Evolutionary conservation across 257 asterid genomes (phyloP), one percentile per base, ranked within the genome.

Genomic region (Solanum rostratum): DNA sequence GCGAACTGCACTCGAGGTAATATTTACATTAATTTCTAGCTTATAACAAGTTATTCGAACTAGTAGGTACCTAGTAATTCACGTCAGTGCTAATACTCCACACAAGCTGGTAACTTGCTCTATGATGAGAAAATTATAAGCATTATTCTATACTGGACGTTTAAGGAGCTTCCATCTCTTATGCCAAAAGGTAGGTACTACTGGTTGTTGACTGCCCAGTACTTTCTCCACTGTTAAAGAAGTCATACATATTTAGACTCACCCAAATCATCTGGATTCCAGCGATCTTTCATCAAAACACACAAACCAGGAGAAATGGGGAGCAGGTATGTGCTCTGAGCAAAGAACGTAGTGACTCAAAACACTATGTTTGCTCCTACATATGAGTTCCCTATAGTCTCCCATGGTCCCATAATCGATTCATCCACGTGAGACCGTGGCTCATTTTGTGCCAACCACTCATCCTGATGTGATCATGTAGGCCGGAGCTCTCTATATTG

Each of bases 381-480:
- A 74, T 95, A 92, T 13, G 98, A 97, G 87, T 92, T 94, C 59
- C 97, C 94, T 60, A 93, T 88, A n/a, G 91, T 93, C 92, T 90
- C 94, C 98, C 97, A 93, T 43, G 97, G 94, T 85, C 97, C 98
- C 46, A 89, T 18, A 43, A 92, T 87, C 43, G 96, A 88, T 66
- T 92, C 94, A 13, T 97, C 93, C 90, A 91, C 94, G 66, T 94
- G 97, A 84, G 89, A 94, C 78, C 91, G 55, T 7, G 94, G 97
- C 89, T 94, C 97, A 45, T 95, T 95, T 2, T 97, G 97, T n/a
- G 94, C 95, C 97, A 95, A 5, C 97, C 97, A 65, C 97, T 93
- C 97, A 95, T 4, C 97, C 98, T 1, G 98, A 95, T 1, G 97
- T 95, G 86, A 93, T 70, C 97, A 93, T 93, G 84, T 91, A 91